Evolutionary conservation across 2,329 filamentous ascomycete genomes (phyloP), one percentile per base, ranked within the genome.

Genomic region (Penicillium sp.): DNA sequence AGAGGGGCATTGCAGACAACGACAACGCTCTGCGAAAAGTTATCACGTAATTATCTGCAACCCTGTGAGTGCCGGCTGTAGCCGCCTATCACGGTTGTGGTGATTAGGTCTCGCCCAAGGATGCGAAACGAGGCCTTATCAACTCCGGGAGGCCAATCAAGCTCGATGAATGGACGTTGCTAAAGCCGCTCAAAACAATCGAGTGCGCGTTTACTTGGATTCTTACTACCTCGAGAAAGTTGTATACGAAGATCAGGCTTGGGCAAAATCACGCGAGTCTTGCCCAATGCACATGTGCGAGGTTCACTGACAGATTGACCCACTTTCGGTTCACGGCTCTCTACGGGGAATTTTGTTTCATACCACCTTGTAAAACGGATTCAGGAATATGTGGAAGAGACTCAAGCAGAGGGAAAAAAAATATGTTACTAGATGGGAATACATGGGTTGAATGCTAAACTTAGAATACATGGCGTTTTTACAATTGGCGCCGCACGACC

Each of bases 1-100:
- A 60, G 63, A 70, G 67, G 68, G 68, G 67, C 68, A 71, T 71
- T 68, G 48, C 45, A 55, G 50, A 44, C 24, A 18, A 38, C 21
- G 23, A 26, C 42, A 13, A 29, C 36, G 18, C 6, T 46, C 43
- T 45, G 42, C 16, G 47, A 42, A 41, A 34, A 54, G 47, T 53
- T 59, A 64, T 64, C 58, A 64, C 61, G 61, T 64, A 64, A 64
- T 63, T 51, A 56, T 43, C n/a, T 46, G 41, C 44, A 46, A 48
- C 56, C 23, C 45, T 50, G 28, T n/a, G 41, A 50, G 44, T 52
- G 45, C 57, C 57, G 57, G 54, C 52, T 46, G 45, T 60, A 60
- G 45, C 58, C 58, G 58, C 59, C 52, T 55, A 59, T 57, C 56
- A 57, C 49, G 34, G 45, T 46, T 15, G 36, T 31, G 52, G 49